Base-by-base conservation (phyloP, 192 early-diverging fungal genomes). In the Glomus cerebriforme region DNA sequence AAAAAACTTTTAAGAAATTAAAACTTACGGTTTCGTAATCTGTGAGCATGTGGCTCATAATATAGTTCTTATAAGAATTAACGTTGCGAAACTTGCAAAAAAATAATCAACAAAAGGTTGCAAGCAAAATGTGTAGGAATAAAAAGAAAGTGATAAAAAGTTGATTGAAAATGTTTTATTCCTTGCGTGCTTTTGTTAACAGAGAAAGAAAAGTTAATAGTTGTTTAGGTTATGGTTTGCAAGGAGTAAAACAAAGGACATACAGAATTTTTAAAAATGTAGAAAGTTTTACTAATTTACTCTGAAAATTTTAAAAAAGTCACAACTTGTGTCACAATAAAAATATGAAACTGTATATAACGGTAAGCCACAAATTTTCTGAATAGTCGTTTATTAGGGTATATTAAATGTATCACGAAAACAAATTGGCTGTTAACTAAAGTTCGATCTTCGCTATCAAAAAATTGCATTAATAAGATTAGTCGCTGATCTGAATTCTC, bases 181-280 rank as follows among this genome's bases (percentile, higher is more conserved):
- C 66, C 34, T 68, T 68, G 66, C 66, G 32, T 32, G 31, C 66
- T 37, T 35, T 34, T 64, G 22, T 64, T 17, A 27, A 39, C 31
- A 39, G n/a, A n/a, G 22, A 68, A 19, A 66, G 2, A 37, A 37
- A 35, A 35, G 10, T n/a, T n/a, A 35, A 68, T 35, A 10, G 32
- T 68, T n/a, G 37, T 68, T 37, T n/a, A 68, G 22, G 35, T 31
- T 68, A 9, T n/a, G 31, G 66, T 68, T 29, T 29, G 66, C 66
- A 68, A 68, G 66, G 34, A 68, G 66, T 68, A 35, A 68, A 68
- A 68, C 66, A 68, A 68, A 49, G 35, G 62, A 29, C 24, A 64
- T 64, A 64, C 9, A n/a, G 27, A 64, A 65, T 29, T 65, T n/a
- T 64, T 64, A 64, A 64, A 63, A 65, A 65, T 54, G 29, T 65